Conservation (phyloP, 1,284 basidiomycete species). For the Retiboletus fuscus region DNA sequence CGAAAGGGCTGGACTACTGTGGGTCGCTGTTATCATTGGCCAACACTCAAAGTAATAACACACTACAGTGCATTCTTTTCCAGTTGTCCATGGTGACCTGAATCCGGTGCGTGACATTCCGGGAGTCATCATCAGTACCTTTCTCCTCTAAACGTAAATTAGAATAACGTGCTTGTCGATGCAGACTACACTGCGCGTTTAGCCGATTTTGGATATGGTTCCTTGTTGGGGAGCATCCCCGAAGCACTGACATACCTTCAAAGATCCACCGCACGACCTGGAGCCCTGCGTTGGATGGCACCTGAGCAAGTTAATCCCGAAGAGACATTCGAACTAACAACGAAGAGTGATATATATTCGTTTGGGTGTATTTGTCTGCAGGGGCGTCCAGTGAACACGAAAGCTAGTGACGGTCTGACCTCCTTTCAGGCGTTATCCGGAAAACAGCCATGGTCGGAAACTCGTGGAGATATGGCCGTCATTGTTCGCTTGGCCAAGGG, state of each 20-base stretch:
- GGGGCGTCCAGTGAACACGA: background rate
- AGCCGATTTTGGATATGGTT: slow-evolving; percentile 15
- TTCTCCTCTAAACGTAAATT: background rate
- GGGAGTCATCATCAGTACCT: background rate
- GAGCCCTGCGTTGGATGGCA: slow-evolving; percentile 15
- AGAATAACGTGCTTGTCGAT: slow-evolving; percentile 26
- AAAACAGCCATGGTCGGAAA: no score
- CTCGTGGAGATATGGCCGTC: background rate
- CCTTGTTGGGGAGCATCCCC: background rate
- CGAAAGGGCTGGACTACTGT: no score
- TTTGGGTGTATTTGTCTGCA: no score
- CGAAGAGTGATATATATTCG: slow-evolving; percentile 18
- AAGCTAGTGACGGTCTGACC: background rate
- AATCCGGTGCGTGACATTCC: slow-evolving; percentile 3
- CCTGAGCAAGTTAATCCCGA: slow-evolving; percentile 8
- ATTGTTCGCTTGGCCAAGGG: slow-evolving; percentile 6
- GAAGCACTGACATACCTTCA: slow-evolving; percentile 1
- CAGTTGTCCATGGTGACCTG: no score
- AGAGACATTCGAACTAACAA: slow-evolving; percentile 7
- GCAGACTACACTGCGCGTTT: no score
- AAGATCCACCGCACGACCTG: background rate
- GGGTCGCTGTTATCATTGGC: no score
- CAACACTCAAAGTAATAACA: no score
- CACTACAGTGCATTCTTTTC: no score
- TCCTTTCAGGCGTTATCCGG: no score